Base-by-base conservation (phyloP, 495 filamentous ascomycete species). In the Trichoderma erinaceum region DNA sequence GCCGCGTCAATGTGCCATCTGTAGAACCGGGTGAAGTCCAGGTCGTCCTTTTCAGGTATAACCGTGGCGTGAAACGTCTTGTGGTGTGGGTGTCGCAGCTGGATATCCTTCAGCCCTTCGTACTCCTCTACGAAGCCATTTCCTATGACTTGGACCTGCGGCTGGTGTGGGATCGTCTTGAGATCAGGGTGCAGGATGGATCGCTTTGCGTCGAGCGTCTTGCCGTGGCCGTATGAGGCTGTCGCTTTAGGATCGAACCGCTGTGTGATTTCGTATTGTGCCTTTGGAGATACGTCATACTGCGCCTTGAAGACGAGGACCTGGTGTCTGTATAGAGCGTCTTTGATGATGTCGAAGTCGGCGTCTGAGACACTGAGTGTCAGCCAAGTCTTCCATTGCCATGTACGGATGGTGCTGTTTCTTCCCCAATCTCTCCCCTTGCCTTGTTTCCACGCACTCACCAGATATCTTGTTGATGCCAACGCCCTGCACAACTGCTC, bases 1-100 rank as follows among this genome's bases (percentile, higher is more conserved):
- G 89, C 89, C 12, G 89, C 89, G 73, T 92, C 89, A 67, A 92
- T 91, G 71, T 92, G 89, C 89, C 89, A 92, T 43, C 89, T 80
- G 75, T 89, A 91, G 76, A 91, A 92, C 29, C 89, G 85, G 6
- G 89, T 91, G 74, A 81, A 86, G 56, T 84, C 82, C 29, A 88
- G 79, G 70, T 91, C 88, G 63, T 90, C 86, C 4, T 83, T 81
- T 21, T 80, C 82, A 13, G 87, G 83, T 70, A 92, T 85, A 50
- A 81, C 71, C 46, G 85, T 82, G 58, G 86, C 84, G 74, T 91
- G 89, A 74, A 92, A 92, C 21, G 85, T 90, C 67, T 81, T 83
- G 80, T 92, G 89, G 71, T 92, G 89, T 0, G 89, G 89, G 73
- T 92, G 89, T 67, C 79, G 80, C n/a, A 92, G 81, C 46, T 80